These are phyloP conservation scores for Trypanosomatidae sp. DNA, from an alignment of 208 protist genomes.

Conservation along the genomic window DNA sequence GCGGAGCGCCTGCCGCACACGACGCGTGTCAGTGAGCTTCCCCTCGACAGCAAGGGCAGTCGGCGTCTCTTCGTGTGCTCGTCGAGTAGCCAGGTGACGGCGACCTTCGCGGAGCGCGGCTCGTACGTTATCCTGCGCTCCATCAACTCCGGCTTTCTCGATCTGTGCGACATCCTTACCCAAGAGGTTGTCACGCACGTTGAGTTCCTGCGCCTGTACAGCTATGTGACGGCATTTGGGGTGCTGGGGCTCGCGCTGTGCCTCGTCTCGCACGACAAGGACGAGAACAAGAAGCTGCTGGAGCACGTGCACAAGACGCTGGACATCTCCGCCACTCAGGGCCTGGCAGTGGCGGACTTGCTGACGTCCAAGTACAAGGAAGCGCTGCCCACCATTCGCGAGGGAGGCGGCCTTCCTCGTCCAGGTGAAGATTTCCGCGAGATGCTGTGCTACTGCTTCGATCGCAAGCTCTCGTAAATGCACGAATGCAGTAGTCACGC, in stretches of 20 bases:
- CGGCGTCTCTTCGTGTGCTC: constrained; percentile 68
- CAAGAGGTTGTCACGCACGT: constrained; percentile 76
- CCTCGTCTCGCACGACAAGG: constrained; percentile 43
- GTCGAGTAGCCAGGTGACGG: constrained; percentile 39
- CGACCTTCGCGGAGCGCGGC: constrained; percentile 70
- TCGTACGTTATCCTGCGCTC: constrained; percentile 56
- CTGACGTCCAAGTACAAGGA: constrained; percentile 69
- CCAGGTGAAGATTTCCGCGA: constrained; percentile 50
- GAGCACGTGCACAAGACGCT: constrained; percentile 57
- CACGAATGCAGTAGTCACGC: not conserved
- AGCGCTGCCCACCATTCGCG: constrained; percentile 27
- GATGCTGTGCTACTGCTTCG: constrained; percentile 51
- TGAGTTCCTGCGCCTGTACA: constrained; percentile 72
- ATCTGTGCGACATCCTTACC: constrained; percentile 71
- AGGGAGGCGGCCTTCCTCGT: constrained; percentile 18
- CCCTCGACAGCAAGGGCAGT: constrained; percentile 34
- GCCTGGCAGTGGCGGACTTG: constrained; percentile 60
- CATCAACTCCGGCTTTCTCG: constrained; percentile 71
- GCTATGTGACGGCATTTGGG: constrained; percentile 64
- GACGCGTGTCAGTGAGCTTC: constrained; percentile 33
- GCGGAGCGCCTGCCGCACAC: constrained; percentile 39
- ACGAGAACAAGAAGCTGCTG: constrained; percentile 48
- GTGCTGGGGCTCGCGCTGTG: constrained; percentile 66
- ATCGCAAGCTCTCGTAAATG: constrained; percentile 28
- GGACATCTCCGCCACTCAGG: constrained; percentile 61